These are phyloP conservation scores for Handroanthus guayacan DNA, from an alignment of 257 asterid genomes.

Conservation along the genomic window DNA sequence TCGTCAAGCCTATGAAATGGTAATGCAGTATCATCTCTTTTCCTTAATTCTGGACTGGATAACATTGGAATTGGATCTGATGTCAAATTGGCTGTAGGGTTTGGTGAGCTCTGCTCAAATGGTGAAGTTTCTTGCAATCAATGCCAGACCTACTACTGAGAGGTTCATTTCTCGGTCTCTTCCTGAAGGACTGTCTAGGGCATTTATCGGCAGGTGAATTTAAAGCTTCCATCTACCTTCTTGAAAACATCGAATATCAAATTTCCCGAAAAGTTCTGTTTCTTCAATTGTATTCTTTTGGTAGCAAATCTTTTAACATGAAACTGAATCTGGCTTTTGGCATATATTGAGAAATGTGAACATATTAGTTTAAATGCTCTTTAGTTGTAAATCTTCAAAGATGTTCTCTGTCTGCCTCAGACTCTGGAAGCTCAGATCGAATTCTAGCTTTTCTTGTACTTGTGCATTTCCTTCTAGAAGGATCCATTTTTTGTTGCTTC, in stretches of 20 bases:
- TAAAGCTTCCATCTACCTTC: background rate
- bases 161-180: slow-evolving; percentile 87
- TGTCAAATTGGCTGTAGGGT: slow-evolving; percentile 64
- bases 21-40: slow-evolving; percentile 37
- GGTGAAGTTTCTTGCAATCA: slow-evolving; percentile 79
- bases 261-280: background rate
- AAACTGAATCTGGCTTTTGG: slow-evolving; percentile 12
- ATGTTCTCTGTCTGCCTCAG: slow-evolving; percentile 22
- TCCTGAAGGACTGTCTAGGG: slow-evolving; percentile 88
- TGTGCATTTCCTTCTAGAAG: background rate
- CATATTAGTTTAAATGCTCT: background rate
- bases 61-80: slow-evolving; percentile 35
- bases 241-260: background rate
- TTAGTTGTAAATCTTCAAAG: background rate
- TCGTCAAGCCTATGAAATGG: slow-evolving; percentile 99
- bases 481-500: slow-evolving; percentile 2
- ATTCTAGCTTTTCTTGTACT: slow-evolving; percentile 1
- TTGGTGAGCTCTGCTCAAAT: slow-evolving; percentile 96
- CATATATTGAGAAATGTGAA: background rate
- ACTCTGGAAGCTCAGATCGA: slow-evolving; percentile 8
- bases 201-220: slow-evolving; percentile 88
- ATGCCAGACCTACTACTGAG: slow-evolving; percentile 92
- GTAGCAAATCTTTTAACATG: slow-evolving; percentile 1
- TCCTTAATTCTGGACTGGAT: slow-evolving; percentile 13
- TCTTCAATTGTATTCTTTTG: slow-evolving; percentile 14